These are phyloP conservation scores for Tetragonia tetragonoides DNA, from an alignment of 148 eudicot species.

Conservation along the genomic window DNA sequence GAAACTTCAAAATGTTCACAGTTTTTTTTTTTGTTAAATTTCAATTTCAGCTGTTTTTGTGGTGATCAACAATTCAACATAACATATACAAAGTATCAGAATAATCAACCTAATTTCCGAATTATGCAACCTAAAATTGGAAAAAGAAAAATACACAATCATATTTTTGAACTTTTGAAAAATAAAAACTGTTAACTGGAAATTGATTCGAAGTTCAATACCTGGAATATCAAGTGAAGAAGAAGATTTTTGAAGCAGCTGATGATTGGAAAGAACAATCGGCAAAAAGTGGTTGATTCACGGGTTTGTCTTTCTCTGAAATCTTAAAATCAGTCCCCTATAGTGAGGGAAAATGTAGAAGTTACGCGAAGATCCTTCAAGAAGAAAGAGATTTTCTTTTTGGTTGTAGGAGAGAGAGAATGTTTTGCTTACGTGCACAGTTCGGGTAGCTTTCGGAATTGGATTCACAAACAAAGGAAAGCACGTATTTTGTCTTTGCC, in stretches of 20 bases:
- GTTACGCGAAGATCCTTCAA: slow-evolving; percentile 5
- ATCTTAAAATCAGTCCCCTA: background rate
- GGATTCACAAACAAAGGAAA: background rate
- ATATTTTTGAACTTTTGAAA: no score
- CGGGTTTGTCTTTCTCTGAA: background rate
- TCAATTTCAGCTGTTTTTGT: no score
- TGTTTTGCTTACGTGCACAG: background rate
- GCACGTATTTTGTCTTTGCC: no score
- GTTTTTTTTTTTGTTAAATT: background rate
- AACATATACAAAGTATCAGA: no score
- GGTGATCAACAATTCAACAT: no score
- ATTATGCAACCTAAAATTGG: no score
- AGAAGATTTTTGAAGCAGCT: background rate
- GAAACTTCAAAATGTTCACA: background rate
- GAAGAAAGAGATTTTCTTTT: background rate
- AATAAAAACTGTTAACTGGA: no score
- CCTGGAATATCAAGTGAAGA: background rate
- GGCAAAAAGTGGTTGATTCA: background rate
- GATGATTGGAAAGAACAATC: background rate
- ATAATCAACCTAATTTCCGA: no score
- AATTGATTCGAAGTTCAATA: background rate
- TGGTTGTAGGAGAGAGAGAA: background rate
- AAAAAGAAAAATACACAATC: no score
- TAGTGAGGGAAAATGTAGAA: slow-evolving; percentile 7
- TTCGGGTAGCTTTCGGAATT: background rate